Evolutionary conservation across 257 asterid species (phyloP).

Genomic region (Petunia secreta): DNA sequence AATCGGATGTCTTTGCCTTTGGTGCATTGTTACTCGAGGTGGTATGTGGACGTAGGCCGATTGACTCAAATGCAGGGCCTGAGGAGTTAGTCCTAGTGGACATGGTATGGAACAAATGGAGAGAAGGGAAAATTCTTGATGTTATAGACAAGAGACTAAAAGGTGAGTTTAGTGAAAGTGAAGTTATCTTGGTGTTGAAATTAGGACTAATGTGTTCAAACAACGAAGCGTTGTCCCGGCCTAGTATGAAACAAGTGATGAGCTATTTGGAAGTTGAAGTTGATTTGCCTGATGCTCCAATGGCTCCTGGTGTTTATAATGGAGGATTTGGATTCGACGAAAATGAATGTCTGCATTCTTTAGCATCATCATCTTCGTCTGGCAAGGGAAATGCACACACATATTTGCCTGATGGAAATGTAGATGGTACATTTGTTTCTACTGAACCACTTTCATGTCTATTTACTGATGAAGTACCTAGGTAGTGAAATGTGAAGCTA

Average conservation of each 20-base stretch:
- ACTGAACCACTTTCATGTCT: slow-evolving; percentile 42
- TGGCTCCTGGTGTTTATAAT: slow-evolving; percentile 42
- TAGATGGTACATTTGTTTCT: slow-evolving; percentile 44
- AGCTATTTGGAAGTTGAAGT: slow-evolving; percentile 28
- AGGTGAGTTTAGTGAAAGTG: slow-evolving; percentile 12
- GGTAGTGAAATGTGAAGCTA: slow-evolving; percentile 30
- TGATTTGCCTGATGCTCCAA: slow-evolving; percentile 39
- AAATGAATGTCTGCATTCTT: slow-evolving; percentile 50
- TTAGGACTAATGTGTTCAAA: slow-evolving; percentile 33
- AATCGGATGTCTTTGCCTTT: slow-evolving; percentile 61
- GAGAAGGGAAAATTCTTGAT: slow-evolving; percentile 22
- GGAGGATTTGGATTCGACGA: slow-evolving; percentile 44
- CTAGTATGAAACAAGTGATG: slow-evolving; percentile 29
- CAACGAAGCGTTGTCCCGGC: slow-evolving; percentile 17
- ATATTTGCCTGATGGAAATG: slow-evolving; percentile 28
- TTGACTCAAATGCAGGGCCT: slow-evolving; percentile 25
- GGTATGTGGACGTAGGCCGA: slow-evolving; percentile 36
- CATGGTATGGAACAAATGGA: slow-evolving; percentile 30
- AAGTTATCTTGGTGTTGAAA: slow-evolving; percentile 26
- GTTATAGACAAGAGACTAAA: slow-evolving; percentile 31
- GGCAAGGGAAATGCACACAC: slow-evolving; percentile 29
- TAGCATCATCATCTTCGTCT: slow-evolving; percentile 35
- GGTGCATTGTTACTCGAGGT: slow-evolving; percentile 59
- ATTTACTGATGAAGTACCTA: slow-evolving; percentile 37
- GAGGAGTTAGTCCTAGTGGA: slow-evolving; percentile 32